phyloP scores from a whole-genome alignment of 305 asterid genomes.

The Fraxinus nigra region DNA sequence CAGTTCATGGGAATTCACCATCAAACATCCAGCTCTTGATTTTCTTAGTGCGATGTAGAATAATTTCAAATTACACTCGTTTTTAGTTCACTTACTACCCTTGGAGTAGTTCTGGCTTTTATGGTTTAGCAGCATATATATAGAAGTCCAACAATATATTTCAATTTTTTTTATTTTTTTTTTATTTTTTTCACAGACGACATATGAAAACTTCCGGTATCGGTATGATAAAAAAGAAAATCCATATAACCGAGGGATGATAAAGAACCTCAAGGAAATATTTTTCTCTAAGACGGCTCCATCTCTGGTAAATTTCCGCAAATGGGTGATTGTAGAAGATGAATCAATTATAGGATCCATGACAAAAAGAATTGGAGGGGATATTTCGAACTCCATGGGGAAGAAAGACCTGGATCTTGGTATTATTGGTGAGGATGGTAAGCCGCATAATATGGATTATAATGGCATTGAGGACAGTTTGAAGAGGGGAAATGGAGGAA shows the following conservation, averaged over 20 bases:
- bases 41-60: neutral
- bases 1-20: neutral
- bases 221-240: constrained; percentile 47
- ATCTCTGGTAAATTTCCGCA: constrained; percentile 40
- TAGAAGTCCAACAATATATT: neutral
- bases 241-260: constrained; percentile 36
- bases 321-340: constrained; percentile 43
- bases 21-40: neutral
- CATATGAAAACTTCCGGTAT: constrained; percentile 45
- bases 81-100: neutral
- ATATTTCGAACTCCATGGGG: constrained; percentile 39
- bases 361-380: constrained; percentile 36
- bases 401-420: constrained; percentile 60
- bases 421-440: constrained; percentile 46
- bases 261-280: constrained; percentile 39
- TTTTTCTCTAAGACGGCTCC: constrained; percentile 30
- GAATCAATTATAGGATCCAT: constrained; percentile 26
- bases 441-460: constrained; percentile 53
- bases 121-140: neutral
- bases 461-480: constrained; percentile 44
- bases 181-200: constrained; percentile 31
- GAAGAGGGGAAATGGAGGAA: constrained; percentile 47
- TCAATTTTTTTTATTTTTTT: too few species aligned
- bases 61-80: neutral
- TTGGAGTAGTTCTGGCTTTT: neutral